phyloP scores from a whole-genome alignment of 805 yeast species.

The Jamesozyma gamospora region DNA sequence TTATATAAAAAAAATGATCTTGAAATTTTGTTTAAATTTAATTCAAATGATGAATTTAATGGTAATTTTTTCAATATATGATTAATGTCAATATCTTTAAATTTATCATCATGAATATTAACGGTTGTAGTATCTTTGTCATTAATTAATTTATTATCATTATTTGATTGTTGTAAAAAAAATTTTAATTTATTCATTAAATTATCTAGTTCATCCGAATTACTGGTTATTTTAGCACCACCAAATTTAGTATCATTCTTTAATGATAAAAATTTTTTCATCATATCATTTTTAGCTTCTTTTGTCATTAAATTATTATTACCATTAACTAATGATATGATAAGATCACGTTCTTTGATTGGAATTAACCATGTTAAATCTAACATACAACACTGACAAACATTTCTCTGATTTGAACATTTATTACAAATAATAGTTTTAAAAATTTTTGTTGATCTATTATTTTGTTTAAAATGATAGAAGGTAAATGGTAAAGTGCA shows the following conservation, averaged over 20 bases:
- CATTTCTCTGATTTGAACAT: conserved; percentile 69
- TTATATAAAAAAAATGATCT: conserved; percentile 70
- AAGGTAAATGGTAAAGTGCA: conserved; percentile 81
- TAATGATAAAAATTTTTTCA: conserved; percentile 47
- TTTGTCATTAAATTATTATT: conserved; percentile 27
- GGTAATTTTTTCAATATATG: conserved; percentile 56
- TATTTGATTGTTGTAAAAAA: not conserved
- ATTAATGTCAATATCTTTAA: conserved; percentile 34
- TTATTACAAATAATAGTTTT: conserved; percentile 67
- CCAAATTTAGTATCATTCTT: conserved; percentile 32
- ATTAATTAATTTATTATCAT: not conserved
- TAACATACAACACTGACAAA: conserved; percentile 81
- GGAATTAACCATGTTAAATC: conserved; percentile 81
- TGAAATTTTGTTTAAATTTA: conserved; percentile 30
- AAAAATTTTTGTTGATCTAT: conserved; percentile 33
- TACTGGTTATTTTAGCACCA: conserved; percentile 29
- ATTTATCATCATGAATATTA: not conserved
- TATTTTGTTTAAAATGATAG: conserved; percentile 42
- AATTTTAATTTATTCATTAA: conserved; percentile 37
- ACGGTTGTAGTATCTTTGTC: not conserved
- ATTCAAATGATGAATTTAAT: conserved; percentile 47
- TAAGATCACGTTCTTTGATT: conserved; percentile 65
- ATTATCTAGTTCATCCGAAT: conserved; percentile 36
- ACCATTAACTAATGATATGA: conserved; percentile 60
- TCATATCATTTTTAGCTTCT: conserved; percentile 42